Evolutionary conservation across 352 stramenopile genomes (phyloP).

Genomic region (Elongisporangium prolatum): DNA sequence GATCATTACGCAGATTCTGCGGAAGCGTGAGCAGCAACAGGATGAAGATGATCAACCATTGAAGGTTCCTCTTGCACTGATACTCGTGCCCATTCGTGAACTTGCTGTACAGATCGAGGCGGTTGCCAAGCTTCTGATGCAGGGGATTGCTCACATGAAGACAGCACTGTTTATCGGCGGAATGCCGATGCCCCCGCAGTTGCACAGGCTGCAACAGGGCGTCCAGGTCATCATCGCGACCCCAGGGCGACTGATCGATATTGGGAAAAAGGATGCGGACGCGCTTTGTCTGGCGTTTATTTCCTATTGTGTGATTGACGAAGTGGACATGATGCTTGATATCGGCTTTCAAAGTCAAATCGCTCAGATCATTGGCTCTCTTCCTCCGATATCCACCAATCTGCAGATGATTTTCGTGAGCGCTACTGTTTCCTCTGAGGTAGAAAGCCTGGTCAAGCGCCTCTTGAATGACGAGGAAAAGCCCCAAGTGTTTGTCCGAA

Average conservation of each 20-base stretch:
- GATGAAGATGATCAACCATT: slow-evolving; percentile 2
- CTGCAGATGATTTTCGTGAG: slow-evolving; percentile 58
- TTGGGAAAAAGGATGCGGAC: slow-evolving; percentile 8
- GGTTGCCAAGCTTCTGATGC: slow-evolving; percentile 49
- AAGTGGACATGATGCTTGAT: slow-evolving; percentile 74
- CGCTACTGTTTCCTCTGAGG: slow-evolving; percentile 43
- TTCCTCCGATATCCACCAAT: slow-evolving; percentile 8
- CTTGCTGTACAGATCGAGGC: slow-evolving; percentile 72
- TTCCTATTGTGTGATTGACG: slow-evolving; percentile 59
- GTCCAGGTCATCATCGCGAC: slow-evolving; percentile 68
- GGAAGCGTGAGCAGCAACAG: slow-evolving; percentile 9
- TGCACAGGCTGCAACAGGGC: slow-evolving; percentile 51
- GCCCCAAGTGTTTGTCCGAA: slow-evolving; percentile 18
- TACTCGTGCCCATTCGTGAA: slow-evolving; percentile 66
- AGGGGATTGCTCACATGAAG: slow-evolving; percentile 52
- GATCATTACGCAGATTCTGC: slow-evolving; percentile 34
- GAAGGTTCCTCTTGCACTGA: slow-evolving; percentile 21
- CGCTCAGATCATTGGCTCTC: slow-evolving; percentile 32
- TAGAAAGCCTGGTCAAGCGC: slow-evolving; percentile 35
- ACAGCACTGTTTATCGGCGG: slow-evolving; percentile 65
- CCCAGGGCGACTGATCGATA: slow-evolving; percentile 54
- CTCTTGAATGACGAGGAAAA: slow-evolving; percentile 10
- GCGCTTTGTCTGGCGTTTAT: slow-evolving; percentile 19
- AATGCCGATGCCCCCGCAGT: slow-evolving; percentile 53
- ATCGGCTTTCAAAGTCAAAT: slow-evolving; percentile 51